Evolutionary conservation across 257 asterid genomes (phyloP), one percentile per base, ranked within the genome.

Genomic region (Pogostemon cablin): DNA sequence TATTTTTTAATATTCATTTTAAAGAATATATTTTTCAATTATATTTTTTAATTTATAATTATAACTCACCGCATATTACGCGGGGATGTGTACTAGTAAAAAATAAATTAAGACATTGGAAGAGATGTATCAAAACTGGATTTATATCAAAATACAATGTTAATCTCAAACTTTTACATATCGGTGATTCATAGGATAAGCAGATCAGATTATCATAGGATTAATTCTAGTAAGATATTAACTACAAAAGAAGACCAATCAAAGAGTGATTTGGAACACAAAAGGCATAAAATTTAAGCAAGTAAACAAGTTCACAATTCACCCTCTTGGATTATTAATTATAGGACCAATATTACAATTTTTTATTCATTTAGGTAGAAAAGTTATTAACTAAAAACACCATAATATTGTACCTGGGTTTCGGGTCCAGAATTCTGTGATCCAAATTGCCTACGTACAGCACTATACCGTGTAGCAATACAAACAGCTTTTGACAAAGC

Each of bases 401-500:
- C 39, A 12, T 49, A 47, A 46, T 42, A 72, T 49, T 34, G 34
- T 85, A 95, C 99, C 98, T 89, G 99, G 72, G 92, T 89, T 80
- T 95, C 99, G 63, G 88, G 91, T 68, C 97, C 97, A 69, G 96
- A 96, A 69, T 95, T 88, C 69, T 80, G 87, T 20, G 98, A 86
- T 67, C 99, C 99, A 72, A 91, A 95, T 75, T 95, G 99, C 71
- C 98, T 85, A 68, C 99, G 97, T 38, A 95, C 88, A 57, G 96
- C 98, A 82, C 99, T 89, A 73, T 95, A 95, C 80, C 98, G 86
- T 17, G 98, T 91, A 56, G 98, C 97, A 81, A 95, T 90, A 69
- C 97, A 91, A 70, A 88, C 97, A 60, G 98, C 99, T 63, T 81
- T 87, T 12, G 99, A 95, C 81, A 95, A 78, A 72, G 96, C 96